Base-by-base conservation (phyloP, 208 protist genomes). In the Blastocrithidia nonstop region DNA sequence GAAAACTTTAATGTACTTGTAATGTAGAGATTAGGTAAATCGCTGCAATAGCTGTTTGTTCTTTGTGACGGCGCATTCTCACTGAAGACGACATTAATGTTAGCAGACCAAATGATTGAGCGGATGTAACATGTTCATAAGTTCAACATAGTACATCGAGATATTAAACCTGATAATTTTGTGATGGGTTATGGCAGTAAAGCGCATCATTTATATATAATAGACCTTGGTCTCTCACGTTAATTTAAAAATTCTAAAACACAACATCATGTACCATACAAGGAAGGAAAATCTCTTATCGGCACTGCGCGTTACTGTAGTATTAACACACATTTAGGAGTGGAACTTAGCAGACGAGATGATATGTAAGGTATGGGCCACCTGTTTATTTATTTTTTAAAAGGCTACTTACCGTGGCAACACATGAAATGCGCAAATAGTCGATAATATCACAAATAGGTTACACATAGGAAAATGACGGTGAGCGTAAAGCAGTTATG, bases 161-260 rank as follows among this genome's bases (percentile, higher is more conserved):
- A 94, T 53, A 86, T 94, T 32, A 94, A 94, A 59, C 87, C 87
- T 5, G 83, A 94, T 45, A 94, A 94, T 58, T 94, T 93, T 59
- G 43, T 92, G 16, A 89, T 93, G 67, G 83, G 86, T 19, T 65
- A 60, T 7, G 64, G 78, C 25, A 66, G 72, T 37, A 82, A 86
- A 56, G 69, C 64, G 4, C 72, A 85, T 55, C 71, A 85, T 36
- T 77, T 96, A 11, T 92, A 94, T 59, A 65, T 97, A n/a, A 97
- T 99, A 57, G 97, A 99, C 71, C 98, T 98, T 78, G 97, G 97
- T 20, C 73, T 99, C n/a, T 85, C 96, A 21, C 99, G 99, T 69
- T 88, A 84, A 50, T 99, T 97, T 64, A 65, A 94, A 41, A 96
- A 99, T 54, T 73, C 91, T 13, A 81, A 82, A 41, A 97, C 95